A percentile compares a stretch with the other conserved stretches of the same genome.
These are phyloP conservation scores for Pythium monospermum DNA, from an alignment of 352 stramenopile genomes.

Conservation along the genomic window DNA sequence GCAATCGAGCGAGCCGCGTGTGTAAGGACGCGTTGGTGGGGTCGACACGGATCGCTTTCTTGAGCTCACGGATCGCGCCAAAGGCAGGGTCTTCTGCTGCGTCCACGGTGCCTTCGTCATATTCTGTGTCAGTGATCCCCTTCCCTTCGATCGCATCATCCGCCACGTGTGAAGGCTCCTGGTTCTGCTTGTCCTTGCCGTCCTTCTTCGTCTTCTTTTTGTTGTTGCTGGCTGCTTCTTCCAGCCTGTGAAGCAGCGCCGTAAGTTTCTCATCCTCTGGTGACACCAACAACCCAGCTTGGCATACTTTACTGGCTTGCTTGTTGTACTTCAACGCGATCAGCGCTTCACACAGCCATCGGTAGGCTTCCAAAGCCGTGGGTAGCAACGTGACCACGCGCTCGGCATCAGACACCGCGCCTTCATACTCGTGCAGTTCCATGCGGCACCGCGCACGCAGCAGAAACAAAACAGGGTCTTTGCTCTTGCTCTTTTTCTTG, in stretches of 20 bases:
- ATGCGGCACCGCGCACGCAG: slow-evolving; percentile 13
- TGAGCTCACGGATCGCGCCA: slow-evolving; percentile 9
- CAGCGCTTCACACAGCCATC: slow-evolving; percentile 12
- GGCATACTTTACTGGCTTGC: slow-evolving; percentile 11
- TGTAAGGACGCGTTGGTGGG: not conserved
- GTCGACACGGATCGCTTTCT: slow-evolving; percentile 9
- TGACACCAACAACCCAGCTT: slow-evolving; percentile 7
- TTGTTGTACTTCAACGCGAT: slow-evolving; percentile 4
- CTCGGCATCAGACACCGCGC: slow-evolving; percentile 10
- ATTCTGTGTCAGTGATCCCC: too few species aligned
- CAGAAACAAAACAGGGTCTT: slow-evolving; percentile 16
- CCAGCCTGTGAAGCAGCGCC: not conserved
- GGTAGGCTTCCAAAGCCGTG: slow-evolving; percentile 12
- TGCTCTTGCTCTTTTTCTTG: slow-evolving; percentile 15
- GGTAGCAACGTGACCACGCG: slow-evolving; percentile 17
- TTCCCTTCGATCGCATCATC: too few species aligned
- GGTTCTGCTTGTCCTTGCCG: not conserved
- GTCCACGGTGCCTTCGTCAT: too few species aligned
- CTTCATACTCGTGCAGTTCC: slow-evolving; percentile 13
- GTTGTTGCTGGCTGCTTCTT: not conserved
- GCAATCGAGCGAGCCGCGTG: not conserved
- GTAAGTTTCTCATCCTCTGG: slow-evolving; percentile 11
- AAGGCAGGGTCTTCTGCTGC: slow-evolving; percentile 11
- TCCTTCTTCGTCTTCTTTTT: slow-evolving; percentile 1
- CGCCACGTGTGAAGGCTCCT: too few species aligned